phyloP scores from a whole-genome alignment of 805 yeast species.

The Suhomyces tanzawaensis region DNA sequence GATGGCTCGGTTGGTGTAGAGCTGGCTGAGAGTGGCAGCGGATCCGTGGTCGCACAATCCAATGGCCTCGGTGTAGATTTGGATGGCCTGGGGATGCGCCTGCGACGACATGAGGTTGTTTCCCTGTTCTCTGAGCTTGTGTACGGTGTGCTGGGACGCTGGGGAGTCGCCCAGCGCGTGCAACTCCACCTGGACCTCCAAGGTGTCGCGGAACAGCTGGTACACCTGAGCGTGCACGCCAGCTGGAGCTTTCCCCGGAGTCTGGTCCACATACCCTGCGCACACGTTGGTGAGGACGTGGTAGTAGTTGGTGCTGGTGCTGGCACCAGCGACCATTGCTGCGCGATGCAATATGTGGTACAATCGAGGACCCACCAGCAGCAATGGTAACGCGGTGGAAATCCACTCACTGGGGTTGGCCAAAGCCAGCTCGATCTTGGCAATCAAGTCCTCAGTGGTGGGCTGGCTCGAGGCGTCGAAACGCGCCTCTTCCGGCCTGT shows the following conservation, averaged over 20 bases:
- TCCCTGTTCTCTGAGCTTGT: constrained; percentile 36
- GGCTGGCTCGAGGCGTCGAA: neutral
- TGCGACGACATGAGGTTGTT: constrained; percentile 37
- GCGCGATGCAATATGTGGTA: too few relatives aligned
- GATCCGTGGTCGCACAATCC: constrained; percentile 17
- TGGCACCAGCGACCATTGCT: too few relatives aligned
- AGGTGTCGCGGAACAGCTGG: neutral
- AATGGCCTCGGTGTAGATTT: constrained; percentile 37
- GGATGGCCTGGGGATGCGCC: constrained; percentile 40
- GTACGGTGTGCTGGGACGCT: neutral
- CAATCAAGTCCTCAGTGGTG: neutral
- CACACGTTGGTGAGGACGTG: too few relatives aligned
- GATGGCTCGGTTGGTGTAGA: constrained; percentile 38
- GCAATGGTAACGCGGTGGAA: too few relatives aligned
- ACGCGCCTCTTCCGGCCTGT: neutral
- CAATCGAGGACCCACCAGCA: too few relatives aligned
- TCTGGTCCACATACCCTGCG: too few relatives aligned
- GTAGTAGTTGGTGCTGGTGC: too few relatives aligned
- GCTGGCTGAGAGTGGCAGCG: constrained; percentile 24
- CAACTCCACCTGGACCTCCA: neutral
- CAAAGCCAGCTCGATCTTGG: neutral
- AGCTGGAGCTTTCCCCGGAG: too few relatives aligned
- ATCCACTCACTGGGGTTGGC: neutral
- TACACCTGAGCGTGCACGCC: neutral
- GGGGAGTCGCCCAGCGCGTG: neutral